phyloP scores from a whole-genome alignment of 2,329 filamentous ascomycete species.

The Exophiala oligosperma region DNA sequence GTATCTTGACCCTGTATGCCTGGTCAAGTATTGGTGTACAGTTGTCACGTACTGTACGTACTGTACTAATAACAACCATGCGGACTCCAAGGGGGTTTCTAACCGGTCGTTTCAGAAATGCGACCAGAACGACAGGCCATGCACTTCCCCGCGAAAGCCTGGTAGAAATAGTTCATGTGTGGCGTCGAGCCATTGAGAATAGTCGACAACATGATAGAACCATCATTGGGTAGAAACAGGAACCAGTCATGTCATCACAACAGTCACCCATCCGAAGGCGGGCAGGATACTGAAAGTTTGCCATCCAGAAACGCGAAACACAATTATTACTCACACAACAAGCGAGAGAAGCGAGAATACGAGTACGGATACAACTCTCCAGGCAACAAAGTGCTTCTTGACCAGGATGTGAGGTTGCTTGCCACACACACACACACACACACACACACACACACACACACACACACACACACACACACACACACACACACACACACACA shows the following conservation, averaged over 20 bases:
- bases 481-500: no score
- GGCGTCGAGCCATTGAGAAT: neutral
- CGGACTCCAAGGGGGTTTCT: neutral
- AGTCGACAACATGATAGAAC: neutral
- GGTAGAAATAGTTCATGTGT: neutral
- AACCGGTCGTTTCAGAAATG: conserved; percentile 12
- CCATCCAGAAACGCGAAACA: neutral
- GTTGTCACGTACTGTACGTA: no score
- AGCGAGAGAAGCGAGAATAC: neutral
- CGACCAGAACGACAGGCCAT: neutral
- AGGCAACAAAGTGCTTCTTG: neutral
- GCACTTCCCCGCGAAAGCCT: neutral
- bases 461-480: no score
- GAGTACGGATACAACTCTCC: neutral
- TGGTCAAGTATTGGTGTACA: no score
- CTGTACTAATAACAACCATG: neutral
- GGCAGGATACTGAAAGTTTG: conserved; percentile 3
- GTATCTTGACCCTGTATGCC: neutral
- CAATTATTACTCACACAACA: neutral
- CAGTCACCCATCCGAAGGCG: neutral
- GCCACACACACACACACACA: no score
- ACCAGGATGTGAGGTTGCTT: neutral
- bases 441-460: no score
- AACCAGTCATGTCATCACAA: neutral
- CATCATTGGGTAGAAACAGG: neutral